phyloP scores from a whole-genome alignment of 106 monocot genomes.

The Allium cepa region DNA sequence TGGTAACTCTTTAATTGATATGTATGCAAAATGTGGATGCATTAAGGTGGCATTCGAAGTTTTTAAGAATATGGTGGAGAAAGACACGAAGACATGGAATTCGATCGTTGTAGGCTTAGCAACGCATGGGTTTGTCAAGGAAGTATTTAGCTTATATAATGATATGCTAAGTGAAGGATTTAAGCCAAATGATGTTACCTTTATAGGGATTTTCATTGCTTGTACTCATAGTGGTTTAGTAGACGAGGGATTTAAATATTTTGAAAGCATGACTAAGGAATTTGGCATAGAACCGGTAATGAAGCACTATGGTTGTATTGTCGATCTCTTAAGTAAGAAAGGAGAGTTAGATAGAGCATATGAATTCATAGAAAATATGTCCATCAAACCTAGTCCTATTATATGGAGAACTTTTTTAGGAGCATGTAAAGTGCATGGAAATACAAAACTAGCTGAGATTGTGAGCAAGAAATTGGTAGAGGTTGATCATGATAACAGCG shows the following conservation, averaged over 20 bases:
- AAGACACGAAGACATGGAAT: conserved; percentile 42
- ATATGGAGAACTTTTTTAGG: conserved; percentile 42
- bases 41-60: conserved; percentile 26
- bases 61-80: conserved; percentile 28
- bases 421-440: conserved; percentile 32
- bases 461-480: conserved; percentile 22
- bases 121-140: conserved; percentile 20
- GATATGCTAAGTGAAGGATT: conserved; percentile 31
- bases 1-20: conserved; percentile 39
- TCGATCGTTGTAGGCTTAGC: conserved; percentile 30
- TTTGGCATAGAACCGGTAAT: conserved; percentile 33
- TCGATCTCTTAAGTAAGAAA: conserved; percentile 31
- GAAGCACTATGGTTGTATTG: conserved; percentile 53
- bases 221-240: conserved; percentile 27
- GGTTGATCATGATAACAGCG: conserved; percentile 24
- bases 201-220: conserved; percentile 33
- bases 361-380: conserved; percentile 33
- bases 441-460: conserved; percentile 28
- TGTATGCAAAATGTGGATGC: conserved; percentile 43
- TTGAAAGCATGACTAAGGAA: conserved; percentile 29
- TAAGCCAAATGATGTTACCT: conserved; percentile 30
- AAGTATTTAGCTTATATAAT: conserved; percentile 20
- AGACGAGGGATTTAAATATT: conserved; percentile 29
- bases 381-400: conserved; percentile 18
- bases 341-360: conserved; percentile 35